Evolutionary conservation across 2,329 filamentous ascomycete genomes (phyloP).

Genomic region (Botrytis pseudocinerea): DNA sequence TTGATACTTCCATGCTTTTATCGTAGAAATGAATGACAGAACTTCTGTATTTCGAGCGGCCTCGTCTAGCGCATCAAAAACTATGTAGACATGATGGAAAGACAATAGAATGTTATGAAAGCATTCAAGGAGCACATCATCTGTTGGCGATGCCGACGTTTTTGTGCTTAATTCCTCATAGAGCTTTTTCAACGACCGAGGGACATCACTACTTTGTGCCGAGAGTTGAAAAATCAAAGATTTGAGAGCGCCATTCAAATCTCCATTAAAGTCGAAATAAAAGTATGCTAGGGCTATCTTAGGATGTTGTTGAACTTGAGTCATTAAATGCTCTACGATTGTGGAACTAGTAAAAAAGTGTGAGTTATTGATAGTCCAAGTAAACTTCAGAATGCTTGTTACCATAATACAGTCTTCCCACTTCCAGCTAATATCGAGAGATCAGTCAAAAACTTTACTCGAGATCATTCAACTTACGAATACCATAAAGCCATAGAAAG

Average conservation of each 20-base stretch:
- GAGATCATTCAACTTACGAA: slow-evolving; percentile 26
- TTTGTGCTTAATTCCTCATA: slow-evolving; percentile 18
- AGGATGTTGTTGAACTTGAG: slow-evolving; percentile 27
- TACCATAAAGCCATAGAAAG: slow-evolving; percentile 45
- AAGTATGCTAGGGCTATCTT: slow-evolving; percentile 43
- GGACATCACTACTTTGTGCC: slow-evolving; percentile 32
- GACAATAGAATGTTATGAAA: slow-evolving; percentile 28
- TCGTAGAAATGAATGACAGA: slow-evolving; percentile 36
- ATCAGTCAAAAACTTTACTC: not conserved
- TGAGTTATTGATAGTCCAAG: not conserved
- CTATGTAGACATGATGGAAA: slow-evolving; percentile 42
- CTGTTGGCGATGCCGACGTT: slow-evolving; percentile 18
- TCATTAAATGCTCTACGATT: slow-evolving; percentile 39
- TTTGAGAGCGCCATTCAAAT: slow-evolving; percentile 40
- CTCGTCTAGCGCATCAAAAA: slow-evolving; percentile 46
- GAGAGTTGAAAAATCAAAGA: slow-evolving; percentile 43
- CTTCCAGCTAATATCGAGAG: slow-evolving; percentile 41
- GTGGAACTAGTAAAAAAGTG: slow-evolving; percentile 33
- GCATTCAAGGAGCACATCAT: slow-evolving; percentile 23
- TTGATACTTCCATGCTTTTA: slow-evolving; percentile 29
- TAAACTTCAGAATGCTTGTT: slow-evolving; percentile 8
- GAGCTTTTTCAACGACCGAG: slow-evolving; percentile 26
- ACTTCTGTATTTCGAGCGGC: slow-evolving; percentile 36
- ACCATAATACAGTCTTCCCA: slow-evolving; percentile 46
- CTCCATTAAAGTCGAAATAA: slow-evolving; percentile 46